Evolutionary conservation across 495 filamentous ascomycete species (phyloP).

Genomic region (Zalerion maritima): DNA sequence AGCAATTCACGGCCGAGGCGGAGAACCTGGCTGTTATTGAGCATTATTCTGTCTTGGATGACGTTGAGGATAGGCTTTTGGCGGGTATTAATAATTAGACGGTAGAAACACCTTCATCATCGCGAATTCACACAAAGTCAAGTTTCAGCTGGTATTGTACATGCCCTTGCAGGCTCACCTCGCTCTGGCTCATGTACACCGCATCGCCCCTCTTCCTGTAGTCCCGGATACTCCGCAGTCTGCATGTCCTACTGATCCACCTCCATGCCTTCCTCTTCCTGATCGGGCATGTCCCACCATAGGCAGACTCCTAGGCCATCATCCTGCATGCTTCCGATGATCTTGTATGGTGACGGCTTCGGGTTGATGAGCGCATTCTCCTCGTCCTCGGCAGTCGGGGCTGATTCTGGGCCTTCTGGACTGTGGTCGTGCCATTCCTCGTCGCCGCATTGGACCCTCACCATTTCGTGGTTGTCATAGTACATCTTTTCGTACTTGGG

Average conservation of each 20-base stretch:
- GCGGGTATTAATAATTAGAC: conserved; percentile 30
- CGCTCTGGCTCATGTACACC: too few relatives aligned
- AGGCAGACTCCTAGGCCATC: conserved; percentile 35
- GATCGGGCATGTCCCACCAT: conserved; percentile 33
- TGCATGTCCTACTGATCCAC: conserved; percentile 1
- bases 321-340: conserved; percentile 46
- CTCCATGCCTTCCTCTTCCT: not conserved
- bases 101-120: too few relatives aligned
- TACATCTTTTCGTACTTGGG: conserved; percentile 55
- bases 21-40: conserved; percentile 93
- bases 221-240: too few relatives aligned
- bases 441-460: conserved; percentile 65
- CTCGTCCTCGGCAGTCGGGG: conserved; percentile 32
- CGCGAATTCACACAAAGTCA: not conserved
- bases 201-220: too few relatives aligned
- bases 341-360: conserved; percentile 47
- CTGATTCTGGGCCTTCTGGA: conserved; percentile 48
- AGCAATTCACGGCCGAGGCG: conserved; percentile 76
- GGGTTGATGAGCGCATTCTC: too few relatives aligned
- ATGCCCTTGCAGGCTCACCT: too few relatives aligned
- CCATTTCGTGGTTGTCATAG: conserved; percentile 78
- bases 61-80: conserved; percentile 72
- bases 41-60: conserved; percentile 78
- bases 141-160: too few relatives aligned
- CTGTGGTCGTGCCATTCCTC: conserved; percentile 85